Conservation (phyloP, 2,329 filamentous ascomycete species). For the Cercospora zeina region DNA sequence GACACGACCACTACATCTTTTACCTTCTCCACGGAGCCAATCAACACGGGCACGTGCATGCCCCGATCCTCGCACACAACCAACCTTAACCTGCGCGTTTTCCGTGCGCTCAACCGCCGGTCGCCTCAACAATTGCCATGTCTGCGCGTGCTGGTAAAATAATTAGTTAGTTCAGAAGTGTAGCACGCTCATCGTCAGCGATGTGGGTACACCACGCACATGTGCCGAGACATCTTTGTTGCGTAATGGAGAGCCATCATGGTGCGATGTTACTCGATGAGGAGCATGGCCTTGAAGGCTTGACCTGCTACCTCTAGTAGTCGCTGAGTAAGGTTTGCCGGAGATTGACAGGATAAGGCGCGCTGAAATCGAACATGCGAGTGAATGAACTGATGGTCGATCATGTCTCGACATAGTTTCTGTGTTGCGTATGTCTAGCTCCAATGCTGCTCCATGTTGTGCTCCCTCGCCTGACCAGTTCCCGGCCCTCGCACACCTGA, state of each 20-base stretch:
- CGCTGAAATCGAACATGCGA: too few species aligned
- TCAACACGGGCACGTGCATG: conserved; percentile 16
- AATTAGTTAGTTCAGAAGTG: background rate
- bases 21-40: conserved; percentile 3
- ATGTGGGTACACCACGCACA: background rate
- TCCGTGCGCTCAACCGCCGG: background rate
- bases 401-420: too few species aligned
- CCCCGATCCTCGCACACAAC: conserved; percentile 1
- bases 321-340: too few species aligned
- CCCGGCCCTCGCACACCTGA: too few species aligned
- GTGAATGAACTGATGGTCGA: too few species aligned
- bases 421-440: too few species aligned
- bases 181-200: background rate
- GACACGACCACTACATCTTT: background rate
- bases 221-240: background rate
- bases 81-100: background rate
- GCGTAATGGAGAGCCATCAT: background rate
- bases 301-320: too few species aligned
- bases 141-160: background rate
- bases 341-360: too few species aligned
- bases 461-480: too few species aligned
- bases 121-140: background rate
- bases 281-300: too few species aligned
- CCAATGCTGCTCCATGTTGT: too few species aligned
- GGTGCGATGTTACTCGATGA: background rate